Evolutionary conservation across 2,329 filamentous ascomycete genomes (phyloP), one percentile per base, ranked within the genome.

Genomic region (Aspergillus arachidicola): DNA sequence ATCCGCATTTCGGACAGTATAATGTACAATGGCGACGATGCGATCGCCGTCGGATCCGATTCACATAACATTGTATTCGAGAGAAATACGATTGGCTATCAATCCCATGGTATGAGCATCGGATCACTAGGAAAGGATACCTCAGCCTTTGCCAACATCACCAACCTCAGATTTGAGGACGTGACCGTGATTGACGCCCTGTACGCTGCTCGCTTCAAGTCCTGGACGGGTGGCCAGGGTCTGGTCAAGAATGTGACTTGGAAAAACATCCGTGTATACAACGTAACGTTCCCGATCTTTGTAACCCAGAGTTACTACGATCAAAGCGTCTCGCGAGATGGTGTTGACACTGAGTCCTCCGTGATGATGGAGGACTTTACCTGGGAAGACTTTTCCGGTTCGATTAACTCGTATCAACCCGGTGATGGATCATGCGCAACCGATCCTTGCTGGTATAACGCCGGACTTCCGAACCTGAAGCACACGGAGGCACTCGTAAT

Each of bases 231-330:
- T 6, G 80, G 80, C 0, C 71, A 78, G 61, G 80, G 80, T 2
- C 70, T 82, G 6, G 79, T 75, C 6, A 77, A 76, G 67, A 80
- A 81, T 58, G 73, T 83, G 51, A 79, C 75, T 36, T 82, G 81
- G 81, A 76, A 73, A 58, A 80, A 82, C 63, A 79, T 82, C 58
- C 68, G 77, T 6, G 65, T 76, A 14, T 78, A 77, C 66, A 82
- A 82, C 61, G 80, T 82, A 34, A 78, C 80, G 0, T 82, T 82
- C 64, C 80, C 80, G 1, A 78, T 82, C 60, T 82, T 81, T 60
- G 79, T 82, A n/a, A 82, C 80, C 3, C 79, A 82, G 68, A 80
- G 75, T 45, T 82, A 82, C 67, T 69, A 70, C 64, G 77, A 82
- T 60, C 79, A 82, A 66, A 74, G 72, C n/a, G 72, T 66, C 32